Evolutionary conservation across 2,329 filamentous ascomycete genomes (phyloP).

Genomic region (Ophiostoma tasmaniense): DNA sequence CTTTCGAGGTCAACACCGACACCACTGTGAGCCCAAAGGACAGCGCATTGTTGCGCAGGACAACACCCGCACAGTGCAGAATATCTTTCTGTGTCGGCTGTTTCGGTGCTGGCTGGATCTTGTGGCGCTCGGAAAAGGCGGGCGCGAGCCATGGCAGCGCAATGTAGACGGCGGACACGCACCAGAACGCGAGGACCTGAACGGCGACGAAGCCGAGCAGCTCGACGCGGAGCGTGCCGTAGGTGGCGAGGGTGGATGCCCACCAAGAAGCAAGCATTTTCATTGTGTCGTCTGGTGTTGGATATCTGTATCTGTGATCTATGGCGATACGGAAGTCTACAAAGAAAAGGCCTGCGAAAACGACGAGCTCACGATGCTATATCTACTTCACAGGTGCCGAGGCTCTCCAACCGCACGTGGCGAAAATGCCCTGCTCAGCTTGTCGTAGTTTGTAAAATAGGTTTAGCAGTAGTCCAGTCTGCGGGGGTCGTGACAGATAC

Average conservation of each 20-base stretch:
- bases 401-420: not conserved
- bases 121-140: constrained; percentile 41
- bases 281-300: too few species aligned
- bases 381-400: not conserved
- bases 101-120: constrained; percentile 44
- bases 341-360: too few species aligned
- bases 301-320: not conserved
- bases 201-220: constrained; percentile 33
- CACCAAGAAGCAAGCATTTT: constrained; percentile 16
- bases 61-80: constrained; percentile 8
- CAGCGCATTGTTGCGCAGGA: not conserved
- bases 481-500: not conserved
- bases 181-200: constrained; percentile 40
- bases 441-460: too few species aligned
- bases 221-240: constrained; percentile 29
- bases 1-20: not conserved
- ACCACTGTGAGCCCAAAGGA: not conserved
- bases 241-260: constrained; percentile 20
- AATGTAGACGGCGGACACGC: constrained; percentile 35
- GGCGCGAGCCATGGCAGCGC: constrained; percentile 38
- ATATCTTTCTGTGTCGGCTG: constrained; percentile 41
- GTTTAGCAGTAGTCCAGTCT: not conserved
- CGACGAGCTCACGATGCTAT: too few species aligned
- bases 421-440: not conserved
- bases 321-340: too few species aligned